Evolutionary conservation across 495 filamentous ascomycete genomes (phyloP).

Genomic region (Aspergillus cavernicola): DNA sequence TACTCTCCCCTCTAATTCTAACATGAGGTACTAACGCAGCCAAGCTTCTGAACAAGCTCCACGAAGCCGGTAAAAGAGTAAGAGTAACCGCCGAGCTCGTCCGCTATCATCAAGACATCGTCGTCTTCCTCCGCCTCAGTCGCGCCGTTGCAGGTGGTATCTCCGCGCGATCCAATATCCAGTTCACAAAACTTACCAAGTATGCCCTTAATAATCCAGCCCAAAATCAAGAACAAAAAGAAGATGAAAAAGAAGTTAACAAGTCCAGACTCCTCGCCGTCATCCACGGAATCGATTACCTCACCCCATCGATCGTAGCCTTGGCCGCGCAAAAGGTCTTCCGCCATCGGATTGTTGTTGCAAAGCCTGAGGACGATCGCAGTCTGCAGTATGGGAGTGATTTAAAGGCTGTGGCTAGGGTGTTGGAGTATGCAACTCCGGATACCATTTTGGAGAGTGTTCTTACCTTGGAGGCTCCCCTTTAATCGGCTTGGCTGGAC

Average conservation of each 20-base stretch:
- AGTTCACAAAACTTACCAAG: constrained; percentile 64
- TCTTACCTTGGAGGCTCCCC: constrained; percentile 65
- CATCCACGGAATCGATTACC: constrained; percentile 74
- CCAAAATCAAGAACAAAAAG: too few relatives aligned
- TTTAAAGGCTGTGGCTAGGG: constrained; percentile 55
- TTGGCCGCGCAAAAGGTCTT: constrained; percentile 89
- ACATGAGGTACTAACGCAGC: neutral
- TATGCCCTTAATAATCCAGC: too few relatives aligned
- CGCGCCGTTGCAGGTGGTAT: constrained; percentile 77
- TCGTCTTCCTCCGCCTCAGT: constrained; percentile 80
- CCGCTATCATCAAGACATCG: constrained; percentile 79
- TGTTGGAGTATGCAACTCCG: constrained; percentile 64
- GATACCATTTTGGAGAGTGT: constrained; percentile 86
- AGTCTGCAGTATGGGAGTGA: constrained; percentile 95
- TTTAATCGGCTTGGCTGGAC: too few relatives aligned
- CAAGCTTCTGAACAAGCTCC: constrained; percentile 40
- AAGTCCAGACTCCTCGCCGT: constrained; percentile 59
- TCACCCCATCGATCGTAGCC: constrained; percentile 78
- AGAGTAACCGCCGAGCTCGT: constrained; percentile 60
- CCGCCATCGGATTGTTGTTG: constrained; percentile 72
- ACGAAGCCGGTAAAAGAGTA: constrained; percentile 33
- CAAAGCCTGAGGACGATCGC: constrained; percentile 65
- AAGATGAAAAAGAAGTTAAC: constrained; percentile 4
- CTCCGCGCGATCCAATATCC: constrained; percentile 69
- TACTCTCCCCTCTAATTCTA: neutral